These are phyloP conservation scores for Hygrophila difformis DNA, from an alignment of 257 asterid genomes.

Conservation along the genomic window DNA sequence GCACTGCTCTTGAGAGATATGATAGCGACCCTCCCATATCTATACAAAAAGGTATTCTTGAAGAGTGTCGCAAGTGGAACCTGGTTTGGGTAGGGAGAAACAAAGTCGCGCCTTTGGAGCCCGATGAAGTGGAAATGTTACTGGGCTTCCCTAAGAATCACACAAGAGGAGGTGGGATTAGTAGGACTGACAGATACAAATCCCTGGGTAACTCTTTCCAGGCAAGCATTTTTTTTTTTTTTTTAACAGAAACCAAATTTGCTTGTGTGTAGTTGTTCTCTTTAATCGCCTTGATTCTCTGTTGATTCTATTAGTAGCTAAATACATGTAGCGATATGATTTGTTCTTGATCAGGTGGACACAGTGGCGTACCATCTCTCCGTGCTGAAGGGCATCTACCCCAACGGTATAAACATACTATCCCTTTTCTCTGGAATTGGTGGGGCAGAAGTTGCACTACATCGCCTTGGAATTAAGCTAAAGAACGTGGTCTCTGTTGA, in stretches of 20 bases:
- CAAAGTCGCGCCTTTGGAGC: slow-evolving; percentile 78
- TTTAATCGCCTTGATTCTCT: not conserved
- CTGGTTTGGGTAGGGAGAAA: slow-evolving; percentile 84
- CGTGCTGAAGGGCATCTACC: slow-evolving; percentile 57
- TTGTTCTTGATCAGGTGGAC: slow-evolving; percentile 39
- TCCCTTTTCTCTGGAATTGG: slow-evolving; percentile 95
- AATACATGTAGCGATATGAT: no score
- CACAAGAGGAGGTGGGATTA: slow-evolving; percentile 88
- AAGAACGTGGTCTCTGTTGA: slow-evolving; percentile 67
- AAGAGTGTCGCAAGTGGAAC: slow-evolving; percentile 84
- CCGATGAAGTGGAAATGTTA: slow-evolving; percentile 72
- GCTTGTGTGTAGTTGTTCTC: no score
- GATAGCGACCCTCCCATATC: slow-evolving; percentile 47
- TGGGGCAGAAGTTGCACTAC: slow-evolving; percentile 91
- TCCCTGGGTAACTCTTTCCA: slow-evolving; percentile 89
- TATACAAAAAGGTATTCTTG: slow-evolving; percentile 39
- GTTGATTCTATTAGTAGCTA: not conserved
- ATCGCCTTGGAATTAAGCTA: slow-evolving; percentile 62
- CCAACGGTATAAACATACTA: slow-evolving; percentile 53
- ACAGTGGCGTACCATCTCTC: slow-evolving; percentile 90
- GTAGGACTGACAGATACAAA: slow-evolving; percentile 76
- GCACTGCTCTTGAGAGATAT: slow-evolving; percentile 32
- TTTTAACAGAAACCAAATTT: no score
- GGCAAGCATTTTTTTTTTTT: slow-evolving; percentile 28
- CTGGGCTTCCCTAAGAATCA: slow-evolving; percentile 82